phyloP scores from a whole-genome alignment of 1,139 yeast genomes.

The Pichia sp. region DNA sequence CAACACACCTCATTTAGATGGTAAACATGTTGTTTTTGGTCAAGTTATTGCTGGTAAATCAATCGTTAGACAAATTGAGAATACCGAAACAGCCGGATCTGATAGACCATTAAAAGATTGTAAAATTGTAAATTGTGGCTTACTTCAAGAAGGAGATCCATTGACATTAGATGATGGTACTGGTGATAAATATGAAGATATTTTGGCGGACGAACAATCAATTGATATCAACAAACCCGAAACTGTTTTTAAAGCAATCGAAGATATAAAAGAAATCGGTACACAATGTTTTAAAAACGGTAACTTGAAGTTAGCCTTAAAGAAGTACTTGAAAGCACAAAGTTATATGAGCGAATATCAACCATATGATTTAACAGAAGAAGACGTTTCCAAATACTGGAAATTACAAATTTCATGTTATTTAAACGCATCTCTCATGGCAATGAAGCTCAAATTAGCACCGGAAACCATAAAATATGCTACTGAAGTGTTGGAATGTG shows the following conservation, averaged over 20 bases:
- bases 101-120: conserved; percentile 64
- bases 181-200: conserved; percentile 79
- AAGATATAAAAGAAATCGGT: conserved; percentile 68
- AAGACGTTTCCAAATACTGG: conserved; percentile 39
- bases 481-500: conserved; percentile 56
- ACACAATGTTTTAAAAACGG: conserved; percentile 65
- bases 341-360: conserved; percentile 62
- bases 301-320: conserved; percentile 45
- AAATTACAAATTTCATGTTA: conserved; percentile 52
- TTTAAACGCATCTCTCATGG: conserved; percentile 70
- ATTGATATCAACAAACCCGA: conserved; percentile 53
- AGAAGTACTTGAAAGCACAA: conserved; percentile 66
- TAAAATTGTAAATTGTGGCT: conserved; percentile 73
- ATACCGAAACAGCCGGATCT: conserved; percentile 48
- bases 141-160: conserved; percentile 48
- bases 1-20: conserved; percentile 67
- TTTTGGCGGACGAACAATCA: conserved; percentile 62
- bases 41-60: conserved; percentile 78
- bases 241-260: conserved; percentile 59
- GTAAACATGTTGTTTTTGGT: conserved; percentile 96
- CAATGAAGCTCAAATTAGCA: conserved; percentile 54
- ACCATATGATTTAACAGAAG: conserved; percentile 61
- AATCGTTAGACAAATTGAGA: conserved; percentile 70
- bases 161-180: conserved; percentile 58
- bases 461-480: conserved; percentile 53